phyloP scores from a whole-genome alignment of 2,329 filamentous ascomycete species.

The Acrocalymma vagum region DNA sequence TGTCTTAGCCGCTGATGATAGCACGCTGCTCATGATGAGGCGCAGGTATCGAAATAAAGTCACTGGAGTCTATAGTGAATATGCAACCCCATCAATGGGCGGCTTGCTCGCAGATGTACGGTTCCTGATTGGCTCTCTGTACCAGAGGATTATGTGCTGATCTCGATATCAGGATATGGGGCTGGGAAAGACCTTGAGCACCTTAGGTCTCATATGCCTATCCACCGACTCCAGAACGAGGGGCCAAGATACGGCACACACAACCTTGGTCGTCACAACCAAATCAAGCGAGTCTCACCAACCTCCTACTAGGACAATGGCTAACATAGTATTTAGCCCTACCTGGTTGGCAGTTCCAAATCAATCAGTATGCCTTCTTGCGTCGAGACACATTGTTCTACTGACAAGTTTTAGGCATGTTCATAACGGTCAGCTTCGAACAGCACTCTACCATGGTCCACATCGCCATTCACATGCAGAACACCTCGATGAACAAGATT shows the following conservation, averaged over 20 bases:
- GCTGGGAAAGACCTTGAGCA: no score
- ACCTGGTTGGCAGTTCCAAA: constrained; percentile 11
- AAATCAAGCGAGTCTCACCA: constrained; percentile 9
- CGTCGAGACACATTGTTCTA: no score
- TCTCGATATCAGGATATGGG: no score
- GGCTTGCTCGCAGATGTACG: constrained; percentile 3
- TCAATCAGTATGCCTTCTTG: constrained; percentile 3
- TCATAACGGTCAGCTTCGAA: neutral
- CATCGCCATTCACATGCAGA: neutral
- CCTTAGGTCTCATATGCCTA: no score
- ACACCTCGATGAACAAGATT: neutral
- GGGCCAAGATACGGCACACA: neutral
- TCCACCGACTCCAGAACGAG: no score
- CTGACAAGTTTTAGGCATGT: constrained; percentile 5
- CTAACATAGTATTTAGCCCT: constrained; percentile 5
- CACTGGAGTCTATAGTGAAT: neutral
- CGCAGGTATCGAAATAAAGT: no score
- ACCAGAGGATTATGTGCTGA: no score
- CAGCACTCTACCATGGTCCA: constrained; percentile 2
- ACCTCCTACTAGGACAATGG: no score
- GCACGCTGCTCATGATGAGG: no score
- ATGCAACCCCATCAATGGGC: neutral
- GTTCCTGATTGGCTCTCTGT: neutral
- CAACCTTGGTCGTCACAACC: constrained; percentile 8
- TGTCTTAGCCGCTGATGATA: no score